Base-by-base conservation (phyloP, 139 green algal species). In the Volvox reticuliferus region DNA sequence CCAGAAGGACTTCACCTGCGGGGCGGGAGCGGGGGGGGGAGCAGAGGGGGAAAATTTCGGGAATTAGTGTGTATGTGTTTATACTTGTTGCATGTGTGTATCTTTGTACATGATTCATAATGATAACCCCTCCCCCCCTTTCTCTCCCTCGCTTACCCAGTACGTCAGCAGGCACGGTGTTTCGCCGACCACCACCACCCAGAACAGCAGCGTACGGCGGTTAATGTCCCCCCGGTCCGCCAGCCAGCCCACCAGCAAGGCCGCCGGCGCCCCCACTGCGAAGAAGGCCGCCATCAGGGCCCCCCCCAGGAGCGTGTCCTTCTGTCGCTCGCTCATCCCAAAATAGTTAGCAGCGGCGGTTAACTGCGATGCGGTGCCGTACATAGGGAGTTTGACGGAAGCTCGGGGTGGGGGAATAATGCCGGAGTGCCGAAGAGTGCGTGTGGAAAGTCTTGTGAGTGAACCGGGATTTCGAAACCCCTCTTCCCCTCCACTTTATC, bases 231-330 rank as follows among this genome's bases (percentile, higher is more conserved):
- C 86, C 0, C 80, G 94, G 87, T 98, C 96, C 19, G 92, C 89
- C 36, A 98, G 85, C 79, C 93, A 98, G 14, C 97, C 97, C 90
- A 97, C 94, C 87, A 98, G 22, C 16, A 99, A 77, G 0, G 97
- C 95, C 2, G 97, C 92, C 0, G 97, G 97, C 0, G 97, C 96
- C 28, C 97, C 97, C 20, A 99, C 92, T 26, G 95, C 71, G 89
- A 98, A 99, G 91, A 99, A 98, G 0, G 91, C 95, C 18, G 95
- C 96, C 67, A 95, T 95, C n/a, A 99, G 91, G 73, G 91, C 94
- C 5, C 96, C 96, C 0, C 96, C 96, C 37, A 98, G 91, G n/a
- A 95, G 93, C 26, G 88, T 85, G 82, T 99, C 96, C n/a, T 95
- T 95, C 78, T 98, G 85, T 21, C 79, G 6, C 12, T 96, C 94